Evolutionary conservation across 2,329 filamentous ascomycete species (phyloP), one percentile per base, ranked within the genome.

Genomic region (Ophiostoma fasciatum): DNA sequence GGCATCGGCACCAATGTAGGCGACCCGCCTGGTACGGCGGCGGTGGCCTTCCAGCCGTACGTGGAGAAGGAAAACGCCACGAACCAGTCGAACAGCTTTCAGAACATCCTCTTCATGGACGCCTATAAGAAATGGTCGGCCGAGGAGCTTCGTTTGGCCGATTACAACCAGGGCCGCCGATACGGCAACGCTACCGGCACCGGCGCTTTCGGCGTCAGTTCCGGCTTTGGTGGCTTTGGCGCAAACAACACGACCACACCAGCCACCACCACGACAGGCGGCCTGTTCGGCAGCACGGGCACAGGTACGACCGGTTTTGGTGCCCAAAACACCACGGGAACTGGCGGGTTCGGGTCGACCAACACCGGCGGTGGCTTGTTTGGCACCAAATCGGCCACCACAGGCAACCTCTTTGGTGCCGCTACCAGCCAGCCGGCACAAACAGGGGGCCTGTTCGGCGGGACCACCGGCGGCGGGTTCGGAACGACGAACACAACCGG

Each of bases 111-210:
- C 17, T 85, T 88, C 54, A 78, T 81, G 59, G 74, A 78, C 18
- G 71, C 79, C 2, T 92, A 88, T 61, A 78, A 77, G 55, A 92
- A 90, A 54, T 96, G 80, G 64, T 94, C 88, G 9, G 73, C 82
- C n/a, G 90, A 82, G 49, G 79, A 90, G 55, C 60, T 90, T 36
- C 70, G 82, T 50, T 58, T 93, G 42, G 83, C 75, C 31, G 90
- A 98, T 57, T 98, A 98, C 54, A 72, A 78, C 40, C 81, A 87
- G 56, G 87, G 87, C 34, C 76, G 87, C 40, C 78, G 79, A 36
- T 83, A 73, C 53, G 90, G 87, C 23, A 93, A 88, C 56, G 69
- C 71, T 28, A 83, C 79, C 42, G 84, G 83, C 21, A 80, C 85
- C 45, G 85, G 85, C 40, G 82, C 80, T 7, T 94, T 94, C 56